Percentiles rank a stretch among this genome's conserved stretches.
These are phyloP conservation scores for Hevea brasiliensis DNA, from an alignment of 345 rosid species.

Conservation along the genomic window DNA sequence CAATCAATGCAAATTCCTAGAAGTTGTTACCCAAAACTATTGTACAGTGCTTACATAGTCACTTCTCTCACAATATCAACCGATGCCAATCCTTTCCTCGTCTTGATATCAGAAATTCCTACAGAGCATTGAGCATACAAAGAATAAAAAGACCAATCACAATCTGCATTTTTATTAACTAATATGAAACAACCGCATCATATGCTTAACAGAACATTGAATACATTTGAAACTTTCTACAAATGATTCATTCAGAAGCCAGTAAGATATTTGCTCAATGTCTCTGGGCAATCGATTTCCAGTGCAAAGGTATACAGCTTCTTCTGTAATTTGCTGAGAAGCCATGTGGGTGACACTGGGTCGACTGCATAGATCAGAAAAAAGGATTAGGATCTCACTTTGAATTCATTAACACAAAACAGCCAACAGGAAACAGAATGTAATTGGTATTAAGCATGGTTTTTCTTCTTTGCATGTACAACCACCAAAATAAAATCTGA, in stretches of 20 bases:
- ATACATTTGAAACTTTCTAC: slow-evolving; percentile 65
- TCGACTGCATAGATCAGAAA: slow-evolving; percentile 61
- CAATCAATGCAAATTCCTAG: slow-evolving; percentile 12
- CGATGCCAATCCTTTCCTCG: slow-evolving; percentile 87
- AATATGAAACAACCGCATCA: neutral
- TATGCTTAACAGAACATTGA: neutral
- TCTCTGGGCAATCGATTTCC: slow-evolving; percentile 95
- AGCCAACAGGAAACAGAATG: neutral
- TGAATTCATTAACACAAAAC: slow-evolving; percentile 2
- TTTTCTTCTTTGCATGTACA: neutral
- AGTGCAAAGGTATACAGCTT: slow-evolving; percentile 85
- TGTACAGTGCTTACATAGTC: slow-evolving; percentile 62
- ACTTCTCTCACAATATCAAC: slow-evolving; percentile 83
- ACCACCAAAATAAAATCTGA: neutral
- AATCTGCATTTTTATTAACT: neutral
- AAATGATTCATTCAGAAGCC: slow-evolving; percentile 90
- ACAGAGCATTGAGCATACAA: slow-evolving; percentile 21
- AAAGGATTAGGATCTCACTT: slow-evolving; percentile 4
- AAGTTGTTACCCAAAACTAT: slow-evolving; percentile 12
- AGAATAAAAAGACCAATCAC: slow-evolving; percentile 8
- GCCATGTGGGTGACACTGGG: slow-evolving; percentile 99
- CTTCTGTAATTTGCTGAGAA: slow-evolving; percentile 72
- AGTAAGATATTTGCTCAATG: slow-evolving; percentile 77
- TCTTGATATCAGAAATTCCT: slow-evolving; percentile 81
- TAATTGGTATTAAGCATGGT: neutral